Base-by-base conservation (phyloP, 148 eudicot species). In the Beta vulgaris region DNA sequence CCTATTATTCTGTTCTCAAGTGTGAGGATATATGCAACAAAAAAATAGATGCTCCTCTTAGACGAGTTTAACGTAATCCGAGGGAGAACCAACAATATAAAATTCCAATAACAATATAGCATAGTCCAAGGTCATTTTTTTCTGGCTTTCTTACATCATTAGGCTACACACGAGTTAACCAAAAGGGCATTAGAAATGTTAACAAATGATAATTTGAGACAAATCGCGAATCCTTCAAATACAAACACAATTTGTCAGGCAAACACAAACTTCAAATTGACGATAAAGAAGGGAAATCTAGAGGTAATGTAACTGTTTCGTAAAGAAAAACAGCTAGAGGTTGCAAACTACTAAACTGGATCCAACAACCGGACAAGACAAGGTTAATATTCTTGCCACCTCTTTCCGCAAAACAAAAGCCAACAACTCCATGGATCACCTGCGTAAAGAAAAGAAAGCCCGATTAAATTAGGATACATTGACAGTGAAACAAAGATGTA, bases 181-280 rank as follows among this genome's bases (percentile, higher is more conserved):
- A 14, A 42, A n/a, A 67, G 71, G 28, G 13, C 53, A 25, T n/a
- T 28, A 25, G 31, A 42, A 42, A n/a, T 31, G 19, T 67, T 53
- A 15, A 25, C 71, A 67, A 66, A 67, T 67, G 71, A 42, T 66
- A 66, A 66, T 25, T 66, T 39, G 49, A 66, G 69, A 66, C 71
- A 67, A 67, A 67, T 67, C 32, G 31, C 28, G 32, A 67, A 26
- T 26, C 71, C 9, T 42, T 53, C 51, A 43, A 67, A 67, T 43
- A 67, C 71, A 43, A 65, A 10, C 53, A 67, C 71, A 42, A 40
- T 67, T 67, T 67, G 71, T 42, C 53, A 67, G 53, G 35, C 68
- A 42, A 67, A 42, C 34, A 67, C 51, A 67, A 42, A 42, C 71
- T 53, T 67, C 15, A 42, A 67, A 67, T 64, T 6, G 37, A 67